These are phyloP conservation scores for Peribolospora kevripleyi DNA, from an alignment of 768 basidiomycete genomes.

Conservation along the genomic window DNA sequence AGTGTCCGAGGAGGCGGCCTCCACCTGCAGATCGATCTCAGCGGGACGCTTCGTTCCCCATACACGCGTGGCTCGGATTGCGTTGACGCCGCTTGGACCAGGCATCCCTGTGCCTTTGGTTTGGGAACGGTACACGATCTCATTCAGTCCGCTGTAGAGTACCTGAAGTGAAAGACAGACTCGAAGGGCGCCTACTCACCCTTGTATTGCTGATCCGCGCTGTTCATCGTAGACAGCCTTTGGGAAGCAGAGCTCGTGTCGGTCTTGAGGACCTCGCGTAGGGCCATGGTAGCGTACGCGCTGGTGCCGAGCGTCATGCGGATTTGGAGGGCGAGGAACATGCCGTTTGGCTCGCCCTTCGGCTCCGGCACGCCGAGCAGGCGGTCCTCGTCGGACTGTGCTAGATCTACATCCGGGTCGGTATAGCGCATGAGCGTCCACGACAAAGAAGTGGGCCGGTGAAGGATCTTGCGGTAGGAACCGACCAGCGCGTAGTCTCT, in stretches of 20 bases:
- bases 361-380: constrained; percentile 44
- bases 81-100: too few relatives aligned
- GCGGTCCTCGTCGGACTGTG: constrained; percentile 85
- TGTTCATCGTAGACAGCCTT: constrained; percentile 43
- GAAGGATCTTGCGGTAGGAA: constrained; percentile 77
- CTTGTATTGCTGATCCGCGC: constrained; percentile 61
- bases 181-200: too few relatives aligned
- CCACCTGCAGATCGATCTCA: too few relatives aligned
- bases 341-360: constrained; percentile 32
- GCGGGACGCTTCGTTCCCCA: too few relatives aligned
- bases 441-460: constrained; percentile 52
- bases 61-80: too few relatives aligned
- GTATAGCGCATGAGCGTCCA: constrained; percentile 74
- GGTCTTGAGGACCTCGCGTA: constrained; percentile 81
- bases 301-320: constrained; percentile 64
- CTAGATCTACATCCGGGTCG: constrained; percentile 71
- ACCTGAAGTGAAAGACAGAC: too few relatives aligned
- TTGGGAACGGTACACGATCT: too few relatives aligned
- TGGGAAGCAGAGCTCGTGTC: constrained; percentile 87
- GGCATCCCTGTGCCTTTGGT: too few relatives aligned
- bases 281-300: constrained; percentile 93
- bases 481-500: constrained; percentile 84
- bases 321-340: constrained; percentile 70
- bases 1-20: too few relatives aligned
- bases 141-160: too few relatives aligned